Evolutionary conservation across 2,329 filamentous ascomycete genomes (phyloP), one percentile per base, ranked within the genome.

Genomic region (Cladosporium velox): DNA sequence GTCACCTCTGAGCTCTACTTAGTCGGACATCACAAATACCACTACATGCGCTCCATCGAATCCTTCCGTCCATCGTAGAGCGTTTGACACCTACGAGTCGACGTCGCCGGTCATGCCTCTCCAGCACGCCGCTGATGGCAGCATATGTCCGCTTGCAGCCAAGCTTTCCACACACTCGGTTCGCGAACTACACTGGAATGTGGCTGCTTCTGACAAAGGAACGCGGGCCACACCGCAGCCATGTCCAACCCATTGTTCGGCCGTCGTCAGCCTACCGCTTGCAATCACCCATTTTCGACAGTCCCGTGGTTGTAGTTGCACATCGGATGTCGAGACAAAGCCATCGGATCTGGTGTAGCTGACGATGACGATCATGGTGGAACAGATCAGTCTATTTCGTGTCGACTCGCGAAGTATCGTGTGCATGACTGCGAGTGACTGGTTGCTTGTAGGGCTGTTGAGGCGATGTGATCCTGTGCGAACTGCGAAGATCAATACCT

Each of bases 121-220:
- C 24, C 21, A 11, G 12, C 57, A 47, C 28, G 24, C 26, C 34
- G 15, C n/a, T 24, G 38, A 47, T 41, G 10, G 21, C 11, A 12
- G 10, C 59, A 49, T 26, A 21, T 18, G 11, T 52, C 61, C 61
- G 61, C 51, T 57, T 64, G 49, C 61, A 64, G 35, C 34, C 35
- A 47, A 52, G 47, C 18, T 7, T 26, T 10, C 10, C 44, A 18
- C n/a, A 2, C 30, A 28, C 24, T 49, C 26, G 28, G 28, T 62
- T n/a, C 14, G 3, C 34, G 55, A n/a, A 24, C 11, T n/a, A 6
- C 35, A 38, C 57, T 57, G 61, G 61, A 64, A 64, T 64, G 61
- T 57, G 35, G 61, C 35, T 30, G 51, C 14, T 57, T 47, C 35
- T 32, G 15, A 64, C 61, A 64, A 57, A 64, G 61, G 49, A 64